Conservation (phyloP, 2,329 filamentous ascomycete genomes). For the Colletotrichum tropicale region DNA sequence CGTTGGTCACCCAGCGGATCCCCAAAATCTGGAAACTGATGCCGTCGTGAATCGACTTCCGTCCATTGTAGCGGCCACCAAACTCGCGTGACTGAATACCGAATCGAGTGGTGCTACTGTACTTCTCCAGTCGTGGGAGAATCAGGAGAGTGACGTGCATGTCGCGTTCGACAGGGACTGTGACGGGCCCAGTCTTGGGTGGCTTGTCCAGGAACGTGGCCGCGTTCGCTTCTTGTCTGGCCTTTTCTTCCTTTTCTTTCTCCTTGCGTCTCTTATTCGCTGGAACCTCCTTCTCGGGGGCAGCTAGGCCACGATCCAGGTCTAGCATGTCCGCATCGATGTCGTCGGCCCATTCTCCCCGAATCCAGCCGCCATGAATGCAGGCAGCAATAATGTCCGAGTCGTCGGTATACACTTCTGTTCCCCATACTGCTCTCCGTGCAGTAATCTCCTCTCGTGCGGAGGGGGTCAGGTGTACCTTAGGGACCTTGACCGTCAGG, state of each 20-base stretch:
- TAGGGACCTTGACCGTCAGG: conserved; percentile 84
- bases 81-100: conserved; percentile 85
- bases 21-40: conserved; percentile 86
- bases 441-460: conserved; percentile 84
- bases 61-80: conserved; percentile 56
- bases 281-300: conserved; percentile 14
- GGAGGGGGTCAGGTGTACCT: conserved; percentile 72
- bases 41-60: conserved; percentile 71
- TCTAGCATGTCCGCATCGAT: conserved; percentile 73
- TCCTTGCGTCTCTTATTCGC: conserved; percentile 34
- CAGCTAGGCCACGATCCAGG: conserved; percentile 43
- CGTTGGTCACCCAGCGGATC: conserved; percentile 83
- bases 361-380: conserved; percentile 92
- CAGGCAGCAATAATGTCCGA: conserved; percentile 92
- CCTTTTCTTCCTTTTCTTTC: conserved; percentile 34
- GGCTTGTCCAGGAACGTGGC: conserved; percentile 55
- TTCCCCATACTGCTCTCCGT: conserved; percentile 86
- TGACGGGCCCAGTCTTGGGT: conserved; percentile 64
- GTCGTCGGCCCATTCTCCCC: conserved; percentile 83
- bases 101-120: conserved; percentile 75
- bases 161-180: conserved; percentile 72
- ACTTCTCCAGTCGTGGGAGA: conserved; percentile 78
- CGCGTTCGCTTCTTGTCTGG: conserved; percentile 36
- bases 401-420: conserved; percentile 94
- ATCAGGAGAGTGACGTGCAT: conserved; percentile 87